Base-by-base conservation (phyloP, 176 grass and related monocot species). In the Eleusine indica region DNA sequence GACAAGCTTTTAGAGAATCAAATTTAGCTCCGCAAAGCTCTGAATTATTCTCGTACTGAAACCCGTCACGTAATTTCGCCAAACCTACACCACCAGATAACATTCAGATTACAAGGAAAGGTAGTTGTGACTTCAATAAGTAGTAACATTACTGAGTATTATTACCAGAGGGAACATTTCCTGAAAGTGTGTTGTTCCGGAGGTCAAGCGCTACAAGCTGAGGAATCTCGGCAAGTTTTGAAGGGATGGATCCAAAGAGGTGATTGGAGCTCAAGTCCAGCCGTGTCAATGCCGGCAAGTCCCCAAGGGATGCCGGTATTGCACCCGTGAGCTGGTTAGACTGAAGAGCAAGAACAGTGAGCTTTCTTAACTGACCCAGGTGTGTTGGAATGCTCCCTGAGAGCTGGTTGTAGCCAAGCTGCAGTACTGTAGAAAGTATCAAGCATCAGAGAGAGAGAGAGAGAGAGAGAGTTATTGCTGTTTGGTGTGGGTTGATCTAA, bases 221-320 rank as follows among this genome's bases (percentile, higher is more conserved):
- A 73, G 87, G 84, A 12, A 92, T 90, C 9, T 82, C 85, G 11
- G 80, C 80, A 57, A 98, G 79, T 48, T 94, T 98, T 13, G 80
- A 78, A 71, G 96, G 93, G 32, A 98, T 90, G 1, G 91, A 98
- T 29, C 96, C 89, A 11, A 98, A 96, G 53, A 98, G 83, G 8
- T 19, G 44, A 35, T 98, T 98, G 69, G 80, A 95, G 81, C 93
- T 98, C 60, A 98, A 94, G 66, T 96, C 91, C 73, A 98, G 71
- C 74, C 91, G 87, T 77, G 79, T 62, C 73, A 98, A 32, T 57
- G 89, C 72, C 12, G 70, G 75, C 48, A 98, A 77, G 28, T 94
- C 85, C 49, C 89, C 86, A 0, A 98, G 82, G 40, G 89, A 88
- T 2, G 93, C 91, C 9, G 93, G 89, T 56, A 98, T 94, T 0